Evolutionary conservation across 2,329 filamentous ascomycete species (phyloP).

Genomic region (Alternaria infectoria): DNA sequence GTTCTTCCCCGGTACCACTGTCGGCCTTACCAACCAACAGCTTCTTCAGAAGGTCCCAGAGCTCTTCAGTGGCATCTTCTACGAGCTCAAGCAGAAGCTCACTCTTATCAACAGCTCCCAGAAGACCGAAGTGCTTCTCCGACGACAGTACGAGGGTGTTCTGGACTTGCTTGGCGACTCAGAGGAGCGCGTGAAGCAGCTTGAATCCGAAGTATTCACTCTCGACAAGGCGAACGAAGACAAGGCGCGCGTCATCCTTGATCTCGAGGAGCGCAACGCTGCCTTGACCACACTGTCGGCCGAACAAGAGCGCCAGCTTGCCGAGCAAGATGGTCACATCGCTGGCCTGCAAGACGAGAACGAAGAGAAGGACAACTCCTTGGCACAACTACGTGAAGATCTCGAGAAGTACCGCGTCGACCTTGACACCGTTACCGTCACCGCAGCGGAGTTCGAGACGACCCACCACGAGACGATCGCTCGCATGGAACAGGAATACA

Average conservation of each 20-base stretch:
- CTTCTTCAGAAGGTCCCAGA: constrained; percentile 47
- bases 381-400: constrained; percentile 47
- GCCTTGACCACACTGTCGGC: constrained; percentile 36
- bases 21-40: constrained; percentile 47
- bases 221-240: constrained; percentile 48
- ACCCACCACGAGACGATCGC: constrained; percentile 46
- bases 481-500: constrained; percentile 50
- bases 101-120: constrained; percentile 37
- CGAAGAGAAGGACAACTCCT: constrained; percentile 42
- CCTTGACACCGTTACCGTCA: constrained; percentile 44
- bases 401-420: constrained; percentile 51
- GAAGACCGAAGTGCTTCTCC: constrained; percentile 47
- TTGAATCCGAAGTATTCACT: constrained; percentile 46
- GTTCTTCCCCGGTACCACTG: constrained; percentile 49
- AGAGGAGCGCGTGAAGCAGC: constrained; percentile 43
- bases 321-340: constrained; percentile 37
- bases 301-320: constrained; percentile 44
- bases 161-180: constrained; percentile 38
- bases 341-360: constrained; percentile 35
- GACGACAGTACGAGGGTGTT: constrained; percentile 40
- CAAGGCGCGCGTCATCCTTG: constrained; percentile 45
- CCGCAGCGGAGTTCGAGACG: constrained; percentile 50
- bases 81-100: constrained; percentile 42
- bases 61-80: constrained; percentile 48
- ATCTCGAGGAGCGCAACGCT: constrained; percentile 44